phyloP scores from a whole-genome alignment of 2,329 filamentous ascomycete genomes.

The Xylaria sp. region DNA sequence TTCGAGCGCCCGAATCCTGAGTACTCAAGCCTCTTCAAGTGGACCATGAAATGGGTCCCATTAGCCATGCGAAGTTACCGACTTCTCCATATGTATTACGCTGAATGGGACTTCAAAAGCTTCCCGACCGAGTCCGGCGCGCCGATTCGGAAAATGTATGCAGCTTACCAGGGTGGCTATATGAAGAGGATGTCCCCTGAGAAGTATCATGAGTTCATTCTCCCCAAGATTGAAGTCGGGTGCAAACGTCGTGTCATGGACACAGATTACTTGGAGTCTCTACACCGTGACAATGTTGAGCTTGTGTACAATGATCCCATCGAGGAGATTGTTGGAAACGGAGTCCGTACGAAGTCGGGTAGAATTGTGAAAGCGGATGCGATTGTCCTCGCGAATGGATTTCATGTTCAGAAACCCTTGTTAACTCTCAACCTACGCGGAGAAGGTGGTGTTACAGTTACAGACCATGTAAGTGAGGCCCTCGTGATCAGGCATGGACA shows the following conservation, averaged over 20 bases:
- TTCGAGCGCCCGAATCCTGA: constrained; percentile 29
- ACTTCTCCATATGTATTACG: neutral
- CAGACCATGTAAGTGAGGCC: constrained; percentile 25
- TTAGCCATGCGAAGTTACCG: constrained; percentile 29
- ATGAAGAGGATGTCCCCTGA: constrained; percentile 20
- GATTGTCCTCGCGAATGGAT: constrained; percentile 31
- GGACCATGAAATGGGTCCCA: constrained; percentile 33
- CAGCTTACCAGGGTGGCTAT: constrained; percentile 8
- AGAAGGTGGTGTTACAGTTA: constrained; percentile 19
- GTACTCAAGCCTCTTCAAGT: constrained; percentile 27
- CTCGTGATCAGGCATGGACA: neutral
- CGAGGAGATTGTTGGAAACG: constrained; percentile 24
- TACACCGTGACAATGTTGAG: constrained; percentile 30
- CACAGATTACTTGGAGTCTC: constrained; percentile 26
- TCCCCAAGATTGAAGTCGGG: constrained; percentile 27
- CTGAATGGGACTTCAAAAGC: constrained; percentile 19
- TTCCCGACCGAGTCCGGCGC: constrained; percentile 18
- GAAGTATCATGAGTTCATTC: constrained; percentile 30
- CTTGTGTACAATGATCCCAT: constrained; percentile 29
- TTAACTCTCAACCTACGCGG: constrained; percentile 20
- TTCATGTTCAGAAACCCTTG: constrained; percentile 12
- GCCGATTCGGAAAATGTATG: constrained; percentile 20
- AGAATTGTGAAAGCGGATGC: constrained; percentile 27
- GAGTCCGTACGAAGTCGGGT: constrained; percentile 31
- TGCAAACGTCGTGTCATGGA: constrained; percentile 34